These are phyloP conservation scores for Ilyonectria mors-panacis DNA, from an alignment of 2,329 filamentous ascomycete species.

Conservation along the genomic window DNA sequence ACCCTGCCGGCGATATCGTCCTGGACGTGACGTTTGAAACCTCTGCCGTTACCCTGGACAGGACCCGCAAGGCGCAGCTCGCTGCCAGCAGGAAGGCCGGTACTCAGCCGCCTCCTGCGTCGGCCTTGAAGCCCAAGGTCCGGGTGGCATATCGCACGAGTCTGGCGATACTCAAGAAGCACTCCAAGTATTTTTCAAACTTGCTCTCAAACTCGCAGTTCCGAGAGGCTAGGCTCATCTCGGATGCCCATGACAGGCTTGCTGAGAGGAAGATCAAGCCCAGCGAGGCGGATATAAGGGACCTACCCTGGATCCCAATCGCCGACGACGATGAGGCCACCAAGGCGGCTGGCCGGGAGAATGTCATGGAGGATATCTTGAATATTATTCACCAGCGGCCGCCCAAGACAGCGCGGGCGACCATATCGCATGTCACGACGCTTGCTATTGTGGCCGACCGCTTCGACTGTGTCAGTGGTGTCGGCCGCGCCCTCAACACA, in stretches of 20 bases:
- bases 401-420: conserved; percentile 58
- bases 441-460: conserved; percentile 81
- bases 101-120: conserved; percentile 44
- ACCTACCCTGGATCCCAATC: conserved; percentile 76
- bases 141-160: conserved; percentile 72
- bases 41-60: conserved; percentile 64
- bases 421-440: conserved; percentile 75
- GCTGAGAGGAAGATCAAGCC: conserved; percentile 62
- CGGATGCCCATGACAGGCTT: conserved; percentile 66
- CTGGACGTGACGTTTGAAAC: conserved; percentile 77
- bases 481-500: conserved; percentile 68
- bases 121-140: conserved; percentile 55
- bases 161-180: conserved; percentile 67
- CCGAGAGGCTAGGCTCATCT: conserved; percentile 71
- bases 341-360: conserved; percentile 70
- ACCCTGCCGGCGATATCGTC: conserved; percentile 73
- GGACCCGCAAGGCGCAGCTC: conserved; percentile 58
- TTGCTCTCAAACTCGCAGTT: conserved; percentile 76
- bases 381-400: conserved; percentile 72
- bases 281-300: conserved; percentile 61
- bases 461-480: conserved; percentile 74
- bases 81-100: conserved; percentile 50
- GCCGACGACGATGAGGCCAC: conserved; percentile 79
- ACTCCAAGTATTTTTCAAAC: conserved; percentile 79
- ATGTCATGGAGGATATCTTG: conserved; percentile 77